Evolutionary conservation across 2,329 filamentous ascomycete species (phyloP).

Genomic region (Fusarium sp.): DNA sequence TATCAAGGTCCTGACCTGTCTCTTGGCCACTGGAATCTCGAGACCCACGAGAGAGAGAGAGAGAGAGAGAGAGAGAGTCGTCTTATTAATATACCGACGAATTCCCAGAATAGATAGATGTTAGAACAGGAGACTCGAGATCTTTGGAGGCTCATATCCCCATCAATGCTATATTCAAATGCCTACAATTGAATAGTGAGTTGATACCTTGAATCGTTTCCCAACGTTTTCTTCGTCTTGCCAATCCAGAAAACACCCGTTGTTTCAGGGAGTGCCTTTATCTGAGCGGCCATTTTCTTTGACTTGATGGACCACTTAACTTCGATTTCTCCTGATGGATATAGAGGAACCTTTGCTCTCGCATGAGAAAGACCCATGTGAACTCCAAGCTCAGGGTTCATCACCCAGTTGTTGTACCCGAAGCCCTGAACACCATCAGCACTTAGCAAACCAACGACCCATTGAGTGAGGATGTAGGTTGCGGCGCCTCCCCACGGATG

Average conservation of each 20-base stretch:
- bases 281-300: not conserved
- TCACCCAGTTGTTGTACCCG: not conserved
- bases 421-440: not conserved
- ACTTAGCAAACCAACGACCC: not conserved
- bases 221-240: not conserved
- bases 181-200: not conserved
- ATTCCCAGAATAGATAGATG: not conserved
- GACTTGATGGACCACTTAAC: not conserved
- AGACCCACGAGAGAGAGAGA: not conserved
- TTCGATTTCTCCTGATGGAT: not conserved
- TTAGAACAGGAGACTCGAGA: not conserved
- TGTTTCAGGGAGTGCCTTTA: not conserved
- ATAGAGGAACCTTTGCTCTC: not conserved
- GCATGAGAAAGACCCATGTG: not conserved
- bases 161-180: not conserved
- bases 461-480: constrained; percentile 1
- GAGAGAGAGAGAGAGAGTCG: not conserved
- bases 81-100: not conserved
- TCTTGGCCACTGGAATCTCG: not conserved
- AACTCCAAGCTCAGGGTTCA: not conserved
- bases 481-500: constrained; percentile 10
- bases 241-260: not conserved
- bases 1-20: not conserved
- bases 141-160: not conserved
- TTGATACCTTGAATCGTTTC: not conserved